A percentile compares a stretch with the other conserved stretches of the same genome.
Evolutionary conservation across 1,284 basidiomycete species (phyloP).

Genomic region (Sporisorium exsertum): DNA sequence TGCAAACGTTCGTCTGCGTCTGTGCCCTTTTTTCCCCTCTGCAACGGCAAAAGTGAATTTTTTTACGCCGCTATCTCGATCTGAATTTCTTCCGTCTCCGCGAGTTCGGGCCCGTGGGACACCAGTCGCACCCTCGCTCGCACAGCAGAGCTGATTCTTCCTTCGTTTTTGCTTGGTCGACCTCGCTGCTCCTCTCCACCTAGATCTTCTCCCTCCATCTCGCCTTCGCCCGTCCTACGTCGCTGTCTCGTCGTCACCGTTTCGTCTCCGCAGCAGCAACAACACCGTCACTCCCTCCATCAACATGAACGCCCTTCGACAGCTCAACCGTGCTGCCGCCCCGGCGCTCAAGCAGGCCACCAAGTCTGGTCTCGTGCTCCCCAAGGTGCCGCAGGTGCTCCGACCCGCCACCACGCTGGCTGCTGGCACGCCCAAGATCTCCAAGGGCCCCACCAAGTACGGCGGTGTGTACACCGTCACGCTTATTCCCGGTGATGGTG

Average conservation of each 20-base stretch:
- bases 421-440: constrained; percentile 81
- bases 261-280: constrained; percentile 20
- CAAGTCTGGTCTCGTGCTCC: constrained; percentile 48
- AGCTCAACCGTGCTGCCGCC: constrained; percentile 51
- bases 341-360: constrained; percentile 56
- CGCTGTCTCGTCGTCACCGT: constrained; percentile 14
- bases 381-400: constrained; percentile 50
- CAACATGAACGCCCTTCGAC: constrained; percentile 52
- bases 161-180: constrained; percentile 3
- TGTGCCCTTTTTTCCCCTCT: background rate
- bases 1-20: too few species aligned
- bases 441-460: constrained; percentile 88
- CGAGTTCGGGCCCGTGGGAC: constrained; percentile 3
- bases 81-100: background rate
- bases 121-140: background rate
- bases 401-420: constrained; percentile 79
- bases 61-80: constrained; percentile 5
- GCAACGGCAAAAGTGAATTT: background rate
- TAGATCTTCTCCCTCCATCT: constrained; percentile 15
- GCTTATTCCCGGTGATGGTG: constrained; percentile 70
- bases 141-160: background rate
- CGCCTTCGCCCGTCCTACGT: constrained; percentile 20
- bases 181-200: too few species aligned
- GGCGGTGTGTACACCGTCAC: constrained; percentile 79
- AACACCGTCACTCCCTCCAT: constrained; percentile 4